A percentile compares a stretch with the other conserved stretches of the same genome.
Conservation (phyloP, 2,329 filamentous ascomycete species). For the Graphilbum ipis-grandicollis region DNA sequence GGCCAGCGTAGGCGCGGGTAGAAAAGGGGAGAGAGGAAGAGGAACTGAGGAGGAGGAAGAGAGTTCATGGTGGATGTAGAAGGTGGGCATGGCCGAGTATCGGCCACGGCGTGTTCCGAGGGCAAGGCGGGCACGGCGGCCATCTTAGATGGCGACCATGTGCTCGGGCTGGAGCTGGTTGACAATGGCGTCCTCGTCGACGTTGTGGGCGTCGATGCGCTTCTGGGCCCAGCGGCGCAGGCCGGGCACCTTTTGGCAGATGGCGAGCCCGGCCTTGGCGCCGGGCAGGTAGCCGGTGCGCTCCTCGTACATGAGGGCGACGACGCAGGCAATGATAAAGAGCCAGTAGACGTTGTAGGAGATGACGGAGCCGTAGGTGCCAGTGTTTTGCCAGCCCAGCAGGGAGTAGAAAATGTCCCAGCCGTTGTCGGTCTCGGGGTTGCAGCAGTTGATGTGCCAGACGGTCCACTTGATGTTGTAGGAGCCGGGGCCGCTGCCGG, state of each 20-base stretch:
- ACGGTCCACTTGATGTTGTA: slow-evolving; percentile 62
- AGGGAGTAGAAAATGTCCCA: slow-evolving; percentile 83
- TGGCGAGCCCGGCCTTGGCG: slow-evolving; percentile 3
- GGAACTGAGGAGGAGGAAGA: too few species aligned
- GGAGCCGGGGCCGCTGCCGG: slow-evolving; percentile 46
- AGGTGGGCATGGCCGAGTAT: too few species aligned
- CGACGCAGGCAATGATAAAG: slow-evolving; percentile 29
- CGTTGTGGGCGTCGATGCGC: slow-evolving; percentile 7
- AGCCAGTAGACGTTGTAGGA: slow-evolving; percentile 85
- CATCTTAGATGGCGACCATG: neutral
- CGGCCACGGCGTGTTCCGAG: too few species aligned
- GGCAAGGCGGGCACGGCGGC: neutral
- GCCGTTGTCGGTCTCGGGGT: slow-evolving; percentile 52
- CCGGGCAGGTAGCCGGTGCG: slow-evolving; percentile 30
- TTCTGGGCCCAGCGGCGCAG: slow-evolving; percentile 8
- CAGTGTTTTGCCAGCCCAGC: slow-evolving; percentile 76
- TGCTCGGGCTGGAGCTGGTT: slow-evolving; percentile 6
- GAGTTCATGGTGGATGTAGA: too few species aligned
- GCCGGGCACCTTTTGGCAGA: slow-evolving; percentile 6
- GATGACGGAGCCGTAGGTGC: slow-evolving; percentile 73
- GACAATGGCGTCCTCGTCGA: slow-evolving; percentile 6
- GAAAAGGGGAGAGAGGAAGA: too few species aligned
- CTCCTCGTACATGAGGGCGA: slow-evolving; percentile 49
- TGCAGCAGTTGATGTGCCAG: slow-evolving; percentile 80
- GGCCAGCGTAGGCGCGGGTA: too few species aligned